These are phyloP conservation scores for Crinitomyces ghanaensis DNA, from an alignment of 805 yeast species.

Conservation along the genomic window DNA sequence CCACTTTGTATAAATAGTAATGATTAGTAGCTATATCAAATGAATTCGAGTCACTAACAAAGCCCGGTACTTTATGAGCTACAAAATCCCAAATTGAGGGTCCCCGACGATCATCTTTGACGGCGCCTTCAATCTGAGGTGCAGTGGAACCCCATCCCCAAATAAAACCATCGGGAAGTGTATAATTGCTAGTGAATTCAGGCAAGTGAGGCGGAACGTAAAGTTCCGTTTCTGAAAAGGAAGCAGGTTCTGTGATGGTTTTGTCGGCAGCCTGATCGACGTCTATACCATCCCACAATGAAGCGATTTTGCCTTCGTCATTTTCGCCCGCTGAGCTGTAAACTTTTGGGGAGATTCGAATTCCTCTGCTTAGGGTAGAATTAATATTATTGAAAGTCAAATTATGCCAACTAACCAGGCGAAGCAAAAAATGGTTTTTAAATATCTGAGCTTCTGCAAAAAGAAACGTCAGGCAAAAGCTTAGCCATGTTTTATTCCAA, in stretches of 20 bases:
- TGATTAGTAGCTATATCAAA: constrained; percentile 25
- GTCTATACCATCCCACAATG: constrained; percentile 12
- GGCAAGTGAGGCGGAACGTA: constrained; percentile 13
- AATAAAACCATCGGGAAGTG: constrained; percentile 12
- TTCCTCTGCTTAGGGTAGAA: too few relatives aligned
- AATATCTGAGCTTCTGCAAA: too few relatives aligned
- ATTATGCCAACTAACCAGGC: too few relatives aligned
- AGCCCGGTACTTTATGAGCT: constrained; percentile 13
- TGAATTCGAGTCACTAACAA: constrained; percentile 12
- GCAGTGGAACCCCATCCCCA: constrained; percentile 29
- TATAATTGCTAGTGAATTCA: background rate
- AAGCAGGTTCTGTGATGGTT: constrained; percentile 6
- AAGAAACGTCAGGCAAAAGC: too few relatives aligned
- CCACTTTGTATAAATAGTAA: constrained; percentile 27
- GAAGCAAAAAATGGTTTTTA: too few relatives aligned
- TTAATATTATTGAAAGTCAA: too few relatives aligned
- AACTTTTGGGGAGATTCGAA: too few relatives aligned
- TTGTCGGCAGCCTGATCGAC: constrained; percentile 8
- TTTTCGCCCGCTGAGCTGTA: too few relatives aligned
- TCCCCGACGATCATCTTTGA: constrained; percentile 25
- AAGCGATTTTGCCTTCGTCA: background rate
- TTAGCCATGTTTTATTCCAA: too few relatives aligned
- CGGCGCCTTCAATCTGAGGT: constrained; percentile 30
- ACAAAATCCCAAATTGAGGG: constrained; percentile 25
- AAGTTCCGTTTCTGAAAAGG: constrained; percentile 8